Evolutionary conservation across 768 basidiomycete species (phyloP), one percentile per base, ranked within the genome.

Genomic region (Leccinum subtestaceum): DNA sequence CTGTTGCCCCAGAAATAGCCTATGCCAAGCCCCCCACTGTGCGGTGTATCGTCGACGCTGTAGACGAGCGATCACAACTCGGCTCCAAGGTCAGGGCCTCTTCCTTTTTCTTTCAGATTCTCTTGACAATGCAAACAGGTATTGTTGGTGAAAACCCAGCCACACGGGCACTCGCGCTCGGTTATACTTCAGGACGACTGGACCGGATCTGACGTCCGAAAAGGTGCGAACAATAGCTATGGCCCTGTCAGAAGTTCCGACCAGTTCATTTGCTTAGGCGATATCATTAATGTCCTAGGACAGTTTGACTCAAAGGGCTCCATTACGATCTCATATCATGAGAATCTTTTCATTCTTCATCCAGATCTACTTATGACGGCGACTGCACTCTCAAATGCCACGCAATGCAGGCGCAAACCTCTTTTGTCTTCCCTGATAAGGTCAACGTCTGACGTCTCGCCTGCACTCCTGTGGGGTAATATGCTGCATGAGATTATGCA

Each of bases 401-500:
- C 90, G 1, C 85, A 88, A 65, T 99, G 97, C 71, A 75, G 84
- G 21, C 87, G 97, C 10, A 92, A 89, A 72, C 92, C 96, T 0
- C 78, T 98, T n/a, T 76, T 99, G 31, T 85, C 84, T 45, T 75
- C 78, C 46, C 77, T 88, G 53, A 73, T 88, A 46, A 84, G 82
- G 40, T 81, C 85, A 0, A 75, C 80, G 0, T 83, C 81, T 6
- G 86, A 87, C 60, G 74, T 76, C 13, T 84, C 86, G 0, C 87
- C 89, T 2, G 79, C 87, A 5, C 78, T 92, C 11, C 78, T 96
- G 0, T 98, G 94, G 86, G 97, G 97, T 38, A 97, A 89, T 65
- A 86, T 98, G 73, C 81, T 97, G 5, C 97, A 99, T 66, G 88
- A 93, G 63, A 87, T 98, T 34, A 84, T 97, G 77, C 95, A 98